These are phyloP conservation scores for Metrosideros polymorpha DNA, from an alignment of 441 rosid species.

Conservation along the genomic window DNA sequence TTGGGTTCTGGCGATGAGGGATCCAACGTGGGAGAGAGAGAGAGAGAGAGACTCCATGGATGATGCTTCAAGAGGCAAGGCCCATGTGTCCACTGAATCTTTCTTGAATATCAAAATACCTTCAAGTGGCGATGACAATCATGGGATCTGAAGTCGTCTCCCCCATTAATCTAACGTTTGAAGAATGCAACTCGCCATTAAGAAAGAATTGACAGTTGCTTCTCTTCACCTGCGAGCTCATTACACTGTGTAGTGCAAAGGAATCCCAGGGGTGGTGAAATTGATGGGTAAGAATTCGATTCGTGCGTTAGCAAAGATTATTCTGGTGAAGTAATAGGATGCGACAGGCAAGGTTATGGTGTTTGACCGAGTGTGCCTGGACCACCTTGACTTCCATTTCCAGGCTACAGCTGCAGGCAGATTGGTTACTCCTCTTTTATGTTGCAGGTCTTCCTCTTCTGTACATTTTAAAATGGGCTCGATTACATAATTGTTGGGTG, in stretches of 20 bases:
- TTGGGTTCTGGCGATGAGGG: neutral
- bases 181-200: neutral
- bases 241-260: neutral
- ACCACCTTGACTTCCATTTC: neutral
- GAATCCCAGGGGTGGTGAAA: neutral
- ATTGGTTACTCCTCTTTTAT: neutral
- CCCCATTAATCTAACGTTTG: neutral
- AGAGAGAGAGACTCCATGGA: neutral
- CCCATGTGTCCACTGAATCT: neutral
- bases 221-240: neutral
- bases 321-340: neutral
- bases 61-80: neutral
- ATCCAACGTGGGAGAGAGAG: neutral
- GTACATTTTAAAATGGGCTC: neutral
- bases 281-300: neutral
- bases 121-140: neutral
- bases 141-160: neutral
- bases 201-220: neutral
- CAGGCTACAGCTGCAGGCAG: neutral
- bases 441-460: neutral
- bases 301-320: neutral
- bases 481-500: neutral
- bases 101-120: neutral
- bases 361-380: neutral
- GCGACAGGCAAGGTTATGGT: neutral